These are phyloP conservation scores for Cladosporium sphaerospermum DNA, from an alignment of 2,329 filamentous ascomycete species.

Conservation along the genomic window DNA sequence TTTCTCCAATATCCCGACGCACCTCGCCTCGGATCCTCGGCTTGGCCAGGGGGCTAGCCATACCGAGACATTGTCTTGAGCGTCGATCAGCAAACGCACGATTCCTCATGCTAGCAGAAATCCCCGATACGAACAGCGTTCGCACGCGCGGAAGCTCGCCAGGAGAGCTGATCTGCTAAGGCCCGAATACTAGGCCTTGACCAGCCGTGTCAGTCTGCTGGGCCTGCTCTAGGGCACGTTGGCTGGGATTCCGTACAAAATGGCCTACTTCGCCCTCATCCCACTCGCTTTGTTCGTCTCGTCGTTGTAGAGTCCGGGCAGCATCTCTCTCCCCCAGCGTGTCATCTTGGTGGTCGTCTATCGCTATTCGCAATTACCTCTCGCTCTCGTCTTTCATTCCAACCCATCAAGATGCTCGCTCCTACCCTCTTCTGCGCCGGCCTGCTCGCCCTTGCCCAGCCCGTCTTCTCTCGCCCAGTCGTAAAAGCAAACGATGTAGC, in stretches of 20 bases:
- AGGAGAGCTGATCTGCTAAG: not conserved
- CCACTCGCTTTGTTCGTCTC: not conserved
- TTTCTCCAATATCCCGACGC: no score
- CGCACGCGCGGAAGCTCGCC: constrained; percentile 2
- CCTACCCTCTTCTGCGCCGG: not conserved
- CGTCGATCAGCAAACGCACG: constrained; percentile 1
- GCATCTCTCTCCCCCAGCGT: no score
- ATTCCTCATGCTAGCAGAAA: not conserved
- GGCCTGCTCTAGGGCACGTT: not conserved
- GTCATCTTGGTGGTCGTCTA: not conserved
- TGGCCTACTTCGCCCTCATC: not conserved
- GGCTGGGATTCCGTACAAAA: constrained; percentile 1
- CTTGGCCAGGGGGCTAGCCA: not conserved
- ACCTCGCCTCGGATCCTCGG: not conserved
- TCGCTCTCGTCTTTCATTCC: no score
- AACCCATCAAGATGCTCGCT: not conserved
- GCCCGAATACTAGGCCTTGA: not conserved
- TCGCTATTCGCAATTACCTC: not conserved
- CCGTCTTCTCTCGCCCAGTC: not conserved
- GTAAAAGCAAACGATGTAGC: no score
- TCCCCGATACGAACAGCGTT: not conserved
- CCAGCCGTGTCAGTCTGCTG: not conserved
- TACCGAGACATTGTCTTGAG: constrained; percentile 10
- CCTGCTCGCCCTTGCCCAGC: not conserved
- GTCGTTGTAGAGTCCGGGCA: not conserved